A percentile compares a stretch with the other conserved stretches of the same genome.
Conservation (phyloP, 495 filamentous ascomycete species). For the Neurospora sp. region DNA sequence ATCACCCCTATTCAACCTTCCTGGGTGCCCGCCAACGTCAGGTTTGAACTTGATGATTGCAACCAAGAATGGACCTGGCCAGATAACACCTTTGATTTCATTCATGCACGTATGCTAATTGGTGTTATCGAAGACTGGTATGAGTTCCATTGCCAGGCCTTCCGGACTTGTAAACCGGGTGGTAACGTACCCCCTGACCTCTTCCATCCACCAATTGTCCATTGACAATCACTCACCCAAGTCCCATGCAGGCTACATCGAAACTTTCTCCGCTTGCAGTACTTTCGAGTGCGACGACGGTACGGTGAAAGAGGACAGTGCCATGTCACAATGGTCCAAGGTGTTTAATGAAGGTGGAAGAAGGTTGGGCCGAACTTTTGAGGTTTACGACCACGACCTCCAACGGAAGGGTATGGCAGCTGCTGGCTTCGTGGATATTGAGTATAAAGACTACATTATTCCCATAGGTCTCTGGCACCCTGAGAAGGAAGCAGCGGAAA, state of each 20-base stretch:
- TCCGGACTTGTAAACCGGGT: background rate
- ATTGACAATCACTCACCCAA: background rate
- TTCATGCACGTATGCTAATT: conserved; percentile 41
- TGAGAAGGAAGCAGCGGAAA: background rate
- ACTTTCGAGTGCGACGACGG: conserved; percentile 12
- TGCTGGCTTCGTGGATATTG: conserved; percentile 21
- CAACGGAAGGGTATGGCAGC: conserved; percentile 27
- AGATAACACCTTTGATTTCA: conserved; percentile 41
- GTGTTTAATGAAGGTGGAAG: conserved; percentile 11
- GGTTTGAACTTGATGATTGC: conserved; percentile 48
- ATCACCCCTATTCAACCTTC: conserved; percentile 40
- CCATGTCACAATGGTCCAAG: conserved; percentile 13
- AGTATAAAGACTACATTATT: conserved; percentile 9
- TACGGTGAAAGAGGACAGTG: conserved; percentile 2
- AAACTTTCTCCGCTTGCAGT: conserved; percentile 13
- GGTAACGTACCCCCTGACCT: background rate
- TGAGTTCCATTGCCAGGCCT: background rate
- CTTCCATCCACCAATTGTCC: background rate
- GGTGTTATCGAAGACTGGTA: conserved; percentile 44
- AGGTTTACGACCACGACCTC: conserved; percentile 17
- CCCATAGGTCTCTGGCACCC: background rate
- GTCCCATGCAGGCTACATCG: conserved; percentile 10
- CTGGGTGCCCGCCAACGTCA: conserved; percentile 36
- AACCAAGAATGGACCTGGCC: conserved; percentile 42
- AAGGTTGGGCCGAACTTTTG: conserved; percentile 8